A percentile compares a stretch with the other conserved stretches of the same genome.
phyloP scores from a whole-genome alignment of 2,329 filamentous ascomycete genomes.

The Geoglossum cookeanum region DNA sequence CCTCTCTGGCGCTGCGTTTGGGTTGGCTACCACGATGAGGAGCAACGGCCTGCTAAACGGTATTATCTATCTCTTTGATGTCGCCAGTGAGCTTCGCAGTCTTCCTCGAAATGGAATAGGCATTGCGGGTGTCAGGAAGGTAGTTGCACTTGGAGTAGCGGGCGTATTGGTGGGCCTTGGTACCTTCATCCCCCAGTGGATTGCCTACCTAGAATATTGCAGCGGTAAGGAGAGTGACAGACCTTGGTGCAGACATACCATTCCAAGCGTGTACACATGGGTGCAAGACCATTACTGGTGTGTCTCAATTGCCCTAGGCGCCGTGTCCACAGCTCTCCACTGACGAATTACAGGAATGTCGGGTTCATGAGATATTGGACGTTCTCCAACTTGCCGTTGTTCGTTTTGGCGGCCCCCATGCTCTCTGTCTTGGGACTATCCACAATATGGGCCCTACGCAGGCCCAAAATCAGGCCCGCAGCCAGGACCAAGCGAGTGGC shows the following conservation, averaged over 20 bases:
- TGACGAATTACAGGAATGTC: constrained; percentile 44
- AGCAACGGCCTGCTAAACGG: constrained; percentile 80
- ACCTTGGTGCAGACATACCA: constrained; percentile 53
- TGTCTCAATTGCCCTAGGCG: constrained; percentile 14
- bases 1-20: constrained; percentile 48
- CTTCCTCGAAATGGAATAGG: constrained; percentile 22
- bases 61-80: constrained; percentile 50
- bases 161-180: constrained; percentile 50
- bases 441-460: constrained; percentile 26
- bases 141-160: constrained; percentile 41
- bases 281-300: constrained; percentile 87
- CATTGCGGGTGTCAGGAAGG: constrained; percentile 27
- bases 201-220: constrained; percentile 61
- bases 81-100: constrained; percentile 23
- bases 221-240: constrained; percentile 9
- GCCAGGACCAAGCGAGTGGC: neutral
- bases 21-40: constrained; percentile 51
- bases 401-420: constrained; percentile 65
- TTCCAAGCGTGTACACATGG: constrained; percentile 81
- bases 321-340: neutral
- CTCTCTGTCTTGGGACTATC: constrained; percentile 48
- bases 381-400: constrained; percentile 65
- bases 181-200: constrained; percentile 49
- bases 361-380: constrained; percentile 89
- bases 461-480: neutral